Conservation (phyloP, 306 rosid genomes). For the Dalbergia cochinchinensis region DNA sequence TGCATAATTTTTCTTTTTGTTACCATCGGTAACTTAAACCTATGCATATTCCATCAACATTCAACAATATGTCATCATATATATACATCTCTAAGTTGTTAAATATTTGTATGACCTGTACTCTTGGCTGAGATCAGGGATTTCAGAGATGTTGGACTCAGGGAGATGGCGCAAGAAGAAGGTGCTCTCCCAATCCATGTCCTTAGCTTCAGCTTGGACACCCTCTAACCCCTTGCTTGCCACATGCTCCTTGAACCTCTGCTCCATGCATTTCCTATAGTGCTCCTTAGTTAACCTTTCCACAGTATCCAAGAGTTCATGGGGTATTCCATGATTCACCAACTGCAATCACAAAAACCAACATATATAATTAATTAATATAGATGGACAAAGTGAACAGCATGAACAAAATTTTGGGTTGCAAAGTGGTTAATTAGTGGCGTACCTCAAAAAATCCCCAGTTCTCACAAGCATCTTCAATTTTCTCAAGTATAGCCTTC, state of each 20-base stretch:
- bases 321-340: conserved; percentile 65
- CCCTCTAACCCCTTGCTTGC: conserved; percentile 60
- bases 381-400: no score
- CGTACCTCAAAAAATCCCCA: conserved; percentile 75
- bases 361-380: neutral
- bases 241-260: conserved; percentile 68
- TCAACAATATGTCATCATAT: no score
- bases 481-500: conserved; percentile 48
- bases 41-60: no score
- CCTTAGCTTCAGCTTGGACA: conserved; percentile 58
- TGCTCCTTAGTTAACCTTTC: conserved; percentile 74
- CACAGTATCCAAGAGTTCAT: conserved; percentile 64
- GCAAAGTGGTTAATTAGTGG: no score
- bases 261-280: conserved; percentile 72
- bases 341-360: conserved; percentile 45
- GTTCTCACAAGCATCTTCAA: conserved; percentile 57
- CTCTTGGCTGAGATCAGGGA: conserved; percentile 65
- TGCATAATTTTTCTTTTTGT: no score
- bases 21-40: no score
- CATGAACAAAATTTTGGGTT: no score
- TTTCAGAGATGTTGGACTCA: conserved; percentile 57
- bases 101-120: conserved; percentile 39
- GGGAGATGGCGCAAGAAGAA: conserved; percentile 77
- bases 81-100: no score
- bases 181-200: conserved; percentile 81